A percentile compares a stretch with the other conserved stretches of the same genome.
phyloP scores from a whole-genome alignment of 768 basidiomycete genomes.

The Leccinum longicurvipes region DNA sequence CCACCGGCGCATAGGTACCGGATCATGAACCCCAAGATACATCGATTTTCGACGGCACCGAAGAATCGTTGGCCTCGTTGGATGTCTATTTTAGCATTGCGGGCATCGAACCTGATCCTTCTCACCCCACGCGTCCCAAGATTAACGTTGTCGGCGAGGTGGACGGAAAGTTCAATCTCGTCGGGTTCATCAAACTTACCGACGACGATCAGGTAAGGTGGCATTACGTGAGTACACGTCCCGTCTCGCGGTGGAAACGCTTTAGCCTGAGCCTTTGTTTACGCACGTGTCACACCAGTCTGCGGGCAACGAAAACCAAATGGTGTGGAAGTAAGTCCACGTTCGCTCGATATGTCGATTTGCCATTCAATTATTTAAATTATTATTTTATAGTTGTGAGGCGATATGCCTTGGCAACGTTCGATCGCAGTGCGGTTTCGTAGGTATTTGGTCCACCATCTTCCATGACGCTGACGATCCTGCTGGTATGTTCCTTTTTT shows the following conservation, averaged over 20 bases:
- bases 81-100: constrained; percentile 45
- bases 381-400: constrained; percentile 43
- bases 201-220: constrained; percentile 56
- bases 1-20: constrained; percentile 20
- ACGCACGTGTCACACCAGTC: constrained; percentile 28
- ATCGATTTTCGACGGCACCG: constrained; percentile 47
- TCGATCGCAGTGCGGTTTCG: constrained; percentile 55
- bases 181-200: constrained; percentile 54
- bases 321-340: constrained; percentile 53
- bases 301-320: constrained; percentile 49
- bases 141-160: constrained; percentile 55
- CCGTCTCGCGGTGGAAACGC: not conserved
- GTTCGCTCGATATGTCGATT: not conserved
- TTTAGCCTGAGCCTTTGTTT: constrained; percentile 1
- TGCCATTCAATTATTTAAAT: too few relatives aligned
- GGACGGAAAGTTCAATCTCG: constrained; percentile 45
- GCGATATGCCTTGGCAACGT: constrained; percentile 61
- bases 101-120: constrained; percentile 41
- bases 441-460: constrained; percentile 53
- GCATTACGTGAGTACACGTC: constrained; percentile 52
- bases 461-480: constrained; percentile 47
- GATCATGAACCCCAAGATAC: constrained; percentile 37
- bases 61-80: constrained; percentile 52
- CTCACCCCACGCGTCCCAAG: constrained; percentile 48
- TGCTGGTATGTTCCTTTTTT: constrained; percentile 34